Conservation (phyloP, 495 filamentous ascomycete genomes). For the Xylaria castorea region DNA sequence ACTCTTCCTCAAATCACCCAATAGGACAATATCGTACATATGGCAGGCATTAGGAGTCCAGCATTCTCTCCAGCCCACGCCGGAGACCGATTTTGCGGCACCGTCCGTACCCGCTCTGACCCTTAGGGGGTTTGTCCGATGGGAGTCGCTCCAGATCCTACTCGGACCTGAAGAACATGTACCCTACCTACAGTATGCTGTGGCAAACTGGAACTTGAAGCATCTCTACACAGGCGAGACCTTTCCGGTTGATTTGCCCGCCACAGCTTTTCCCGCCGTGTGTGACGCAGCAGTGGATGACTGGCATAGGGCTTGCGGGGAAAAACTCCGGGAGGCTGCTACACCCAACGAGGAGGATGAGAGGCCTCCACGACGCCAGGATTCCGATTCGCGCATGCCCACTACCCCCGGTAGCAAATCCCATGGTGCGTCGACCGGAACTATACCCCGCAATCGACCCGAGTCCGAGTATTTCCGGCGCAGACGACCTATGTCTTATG, state of each 20-base stretch:
- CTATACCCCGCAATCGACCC: constrained; percentile 31
- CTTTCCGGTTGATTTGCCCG: constrained; percentile 81
- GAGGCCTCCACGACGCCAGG: constrained; percentile 28
- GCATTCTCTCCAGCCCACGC: constrained; percentile 72
- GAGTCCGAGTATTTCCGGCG: constrained; percentile 42
- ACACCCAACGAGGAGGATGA: constrained; percentile 45
- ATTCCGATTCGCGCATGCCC: constrained; percentile 35
- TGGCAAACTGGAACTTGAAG: constrained; percentile 74
- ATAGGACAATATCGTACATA: constrained; percentile 81
- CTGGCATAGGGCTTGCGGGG: constrained; percentile 81
- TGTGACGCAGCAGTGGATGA: constrained; percentile 78
- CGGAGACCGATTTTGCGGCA: constrained; percentile 70
- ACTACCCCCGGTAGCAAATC: constrained; percentile 27
- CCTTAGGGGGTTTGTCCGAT: constrained; percentile 82
- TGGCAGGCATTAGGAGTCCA: constrained; percentile 92
- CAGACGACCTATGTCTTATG: constrained; percentile 38
- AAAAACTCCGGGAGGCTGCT: constrained; percentile 57
- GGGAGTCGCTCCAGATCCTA: constrained; percentile 92
- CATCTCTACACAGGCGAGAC: constrained; percentile 72
- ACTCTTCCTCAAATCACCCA: constrained; percentile 81
- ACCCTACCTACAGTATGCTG: constrained; percentile 80
- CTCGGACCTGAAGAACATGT: constrained; percentile 89
- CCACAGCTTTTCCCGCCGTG: constrained; percentile 72
- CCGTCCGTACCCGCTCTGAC: constrained; percentile 86
- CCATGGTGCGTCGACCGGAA: constrained; percentile 18